Evolutionary conservation across 1,284 basidiomycete genomes (phyloP), one percentile per base, ranked within the genome.

Genomic region (Irpex lacteus): DNA sequence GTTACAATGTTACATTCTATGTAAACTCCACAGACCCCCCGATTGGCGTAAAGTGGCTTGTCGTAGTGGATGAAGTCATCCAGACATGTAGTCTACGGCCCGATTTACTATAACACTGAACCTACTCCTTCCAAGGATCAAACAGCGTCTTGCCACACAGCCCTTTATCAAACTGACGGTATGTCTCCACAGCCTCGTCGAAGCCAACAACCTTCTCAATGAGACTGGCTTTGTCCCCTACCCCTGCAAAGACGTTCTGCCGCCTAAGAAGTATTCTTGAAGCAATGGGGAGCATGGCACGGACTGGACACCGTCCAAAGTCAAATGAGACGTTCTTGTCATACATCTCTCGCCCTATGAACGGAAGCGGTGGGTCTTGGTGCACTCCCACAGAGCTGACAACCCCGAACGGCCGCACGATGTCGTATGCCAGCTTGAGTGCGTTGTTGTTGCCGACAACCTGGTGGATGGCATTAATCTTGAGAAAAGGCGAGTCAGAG

Each of bases 231-330:
- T 79, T 74, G 47, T 80, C 76, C 3, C 90, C 89, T 0, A 91
- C 79, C 7, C 77, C 76, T 26, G 86, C 89, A 67, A 93, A 89
- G 1, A 91, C 79, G 68, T 91, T 88, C 70, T 89, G 89, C 44
- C 87, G 78, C 69, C 85, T 85, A 52, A 87, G 78, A 76, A 96
- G 76, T 21, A 95, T 76, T 70, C 90, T 86, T 49, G 92, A 81
- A 0, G 92, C 92, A 62, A 85, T 76, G 2, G 88, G 88, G 68
- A 94, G 90, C 82, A 94, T 88, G 0, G 90, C 86, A 13, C 89
- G 83, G 5, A 93, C 94, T 15, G 93, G 94, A 72, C 95, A 97
- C 15, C 95, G 84, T 7, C 95, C 95, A 73, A 95, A 95, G 69
- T 91, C 88, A 61, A 93, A 79, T 1, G 87, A 89, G 4, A 90